Evolutionary conservation across 768 basidiomycete species (phyloP).

Genomic region (Serendipita sp.): DNA sequence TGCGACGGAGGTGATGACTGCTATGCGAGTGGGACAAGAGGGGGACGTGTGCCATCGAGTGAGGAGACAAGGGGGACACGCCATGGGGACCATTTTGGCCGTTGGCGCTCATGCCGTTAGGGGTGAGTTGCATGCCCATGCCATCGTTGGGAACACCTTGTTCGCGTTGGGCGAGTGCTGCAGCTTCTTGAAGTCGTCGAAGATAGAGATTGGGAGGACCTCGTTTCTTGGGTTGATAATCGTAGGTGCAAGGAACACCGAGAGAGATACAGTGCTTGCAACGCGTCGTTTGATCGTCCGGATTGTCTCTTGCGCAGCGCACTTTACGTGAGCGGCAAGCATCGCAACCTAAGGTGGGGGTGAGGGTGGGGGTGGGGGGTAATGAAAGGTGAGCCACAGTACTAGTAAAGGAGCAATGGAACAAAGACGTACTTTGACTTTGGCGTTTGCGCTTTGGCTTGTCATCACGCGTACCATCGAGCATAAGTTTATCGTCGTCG

Average conservation of each 20-base stretch:
- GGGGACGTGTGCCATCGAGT: background rate
- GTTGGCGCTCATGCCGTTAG: background rate
- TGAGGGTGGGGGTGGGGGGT: background rate
- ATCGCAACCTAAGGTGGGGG: constrained; percentile 45
- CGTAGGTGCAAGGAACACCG: constrained; percentile 73
- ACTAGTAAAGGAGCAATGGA: background rate
- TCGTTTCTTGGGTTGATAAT: constrained; percentile 85
- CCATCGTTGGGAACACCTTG: background rate
- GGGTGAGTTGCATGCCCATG: background rate
- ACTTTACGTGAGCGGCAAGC: constrained; percentile 79
- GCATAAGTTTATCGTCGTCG: constrained; percentile 3
- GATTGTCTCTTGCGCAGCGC: constrained; percentile 63
- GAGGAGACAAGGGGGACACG: background rate
- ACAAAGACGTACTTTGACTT: constrained; percentile 6
- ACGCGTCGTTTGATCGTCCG: constrained; percentile 55
- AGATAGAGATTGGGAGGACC: constrained; percentile 78
- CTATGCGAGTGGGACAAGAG: background rate
- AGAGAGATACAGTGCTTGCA: constrained; percentile 81
- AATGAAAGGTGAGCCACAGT: background rate
- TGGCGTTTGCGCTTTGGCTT: constrained; percentile 10
- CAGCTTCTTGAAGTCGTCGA: constrained; percentile 3
- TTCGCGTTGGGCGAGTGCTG: background rate
- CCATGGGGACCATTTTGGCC: background rate
- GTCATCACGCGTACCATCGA: background rate
- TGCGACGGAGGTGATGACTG: background rate